Evolutionary conservation across 1,139 yeast species (phyloP).

Genomic region (Kodamaea anthophila): DNA sequence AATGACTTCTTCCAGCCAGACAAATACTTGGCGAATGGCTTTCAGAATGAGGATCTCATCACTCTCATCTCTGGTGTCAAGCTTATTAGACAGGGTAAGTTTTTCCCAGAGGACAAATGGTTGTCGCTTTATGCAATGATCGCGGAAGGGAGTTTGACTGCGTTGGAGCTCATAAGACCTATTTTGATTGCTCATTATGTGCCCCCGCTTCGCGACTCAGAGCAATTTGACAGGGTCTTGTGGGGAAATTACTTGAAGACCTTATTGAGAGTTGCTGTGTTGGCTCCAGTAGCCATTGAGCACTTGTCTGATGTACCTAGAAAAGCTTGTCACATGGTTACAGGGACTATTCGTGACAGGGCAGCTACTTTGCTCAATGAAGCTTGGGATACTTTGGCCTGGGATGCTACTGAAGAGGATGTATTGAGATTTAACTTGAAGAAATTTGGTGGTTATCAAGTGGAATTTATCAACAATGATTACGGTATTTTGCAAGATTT

Average conservation of each 20-base stretch:
- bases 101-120: slow-evolving; percentile 66
- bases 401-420: slow-evolving; percentile 60
- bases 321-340: slow-evolving; percentile 60
- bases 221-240: slow-evolving; percentile 44
- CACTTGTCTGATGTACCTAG: slow-evolving; percentile 68
- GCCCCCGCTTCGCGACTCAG: slow-evolving; percentile 47
- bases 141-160: slow-evolving; percentile 52
- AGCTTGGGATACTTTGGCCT: slow-evolving; percentile 72
- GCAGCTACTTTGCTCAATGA: slow-evolving; percentile 51
- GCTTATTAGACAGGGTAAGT: slow-evolving; percentile 50
- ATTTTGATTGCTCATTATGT: slow-evolving; percentile 48
- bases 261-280: slow-evolving; percentile 46
- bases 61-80: slow-evolving; percentile 51
- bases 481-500: slow-evolving; percentile 60
- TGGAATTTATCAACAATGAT: slow-evolving; percentile 54
- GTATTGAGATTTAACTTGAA: slow-evolving; percentile 54
- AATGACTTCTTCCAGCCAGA: slow-evolving; percentile 30
- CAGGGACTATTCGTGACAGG: slow-evolving; percentile 59
- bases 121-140: slow-evolving; percentile 58
- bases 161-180: slow-evolving; percentile 55
- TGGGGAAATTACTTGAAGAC: slow-evolving; percentile 66
- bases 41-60: slow-evolving; percentile 38
- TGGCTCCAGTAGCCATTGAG: slow-evolving; percentile 55
- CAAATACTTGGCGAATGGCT: slow-evolving; percentile 29
- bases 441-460: slow-evolving; percentile 69